These are phyloP conservation scores for Aspergillus transmontanensis DNA, from an alignment of 2,329 filamentous ascomycete species.

Conservation along the genomic window DNA sequence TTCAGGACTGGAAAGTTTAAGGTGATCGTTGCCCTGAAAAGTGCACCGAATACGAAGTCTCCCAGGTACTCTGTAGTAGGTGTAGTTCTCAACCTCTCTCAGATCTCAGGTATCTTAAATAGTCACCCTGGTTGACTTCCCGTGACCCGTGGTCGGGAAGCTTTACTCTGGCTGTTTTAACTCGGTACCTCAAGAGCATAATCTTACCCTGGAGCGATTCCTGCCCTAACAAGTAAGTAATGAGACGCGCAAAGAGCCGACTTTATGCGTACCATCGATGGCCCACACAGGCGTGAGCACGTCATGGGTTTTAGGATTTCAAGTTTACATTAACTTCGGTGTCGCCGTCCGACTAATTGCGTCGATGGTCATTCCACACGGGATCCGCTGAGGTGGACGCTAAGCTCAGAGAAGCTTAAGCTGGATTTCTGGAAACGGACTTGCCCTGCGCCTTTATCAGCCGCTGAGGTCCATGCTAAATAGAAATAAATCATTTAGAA, in stretches of 20 bases:
- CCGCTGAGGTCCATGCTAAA: neutral
- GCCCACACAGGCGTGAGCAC: neutral
- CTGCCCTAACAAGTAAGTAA: neutral
- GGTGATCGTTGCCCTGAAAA: neutral
- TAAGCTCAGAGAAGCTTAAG: neutral
- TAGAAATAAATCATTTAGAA: neutral
- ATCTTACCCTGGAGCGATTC: neutral
- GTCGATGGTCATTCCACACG: neutral
- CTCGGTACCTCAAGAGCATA: neutral
- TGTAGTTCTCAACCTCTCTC: no score
- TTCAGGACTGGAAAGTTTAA: no score
- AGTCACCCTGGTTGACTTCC: neutral
- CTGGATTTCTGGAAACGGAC: neutral
- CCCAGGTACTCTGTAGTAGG: no score
- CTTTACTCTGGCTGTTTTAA: neutral
- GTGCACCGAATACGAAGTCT: no score
- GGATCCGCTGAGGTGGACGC: neutral
- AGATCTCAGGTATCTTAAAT: neutral
- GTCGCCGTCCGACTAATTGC: neutral
- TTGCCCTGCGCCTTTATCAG: neutral
- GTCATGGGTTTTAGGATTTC: neutral
- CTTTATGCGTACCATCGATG: neutral
- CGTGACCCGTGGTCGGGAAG: neutral
- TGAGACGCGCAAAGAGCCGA: neutral
- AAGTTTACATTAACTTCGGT: neutral